These are phyloP conservation scores for Chlamydomonas sphaeroides DNA, from an alignment of 139 green algal genomes.

Conservation along the genomic window DNA sequence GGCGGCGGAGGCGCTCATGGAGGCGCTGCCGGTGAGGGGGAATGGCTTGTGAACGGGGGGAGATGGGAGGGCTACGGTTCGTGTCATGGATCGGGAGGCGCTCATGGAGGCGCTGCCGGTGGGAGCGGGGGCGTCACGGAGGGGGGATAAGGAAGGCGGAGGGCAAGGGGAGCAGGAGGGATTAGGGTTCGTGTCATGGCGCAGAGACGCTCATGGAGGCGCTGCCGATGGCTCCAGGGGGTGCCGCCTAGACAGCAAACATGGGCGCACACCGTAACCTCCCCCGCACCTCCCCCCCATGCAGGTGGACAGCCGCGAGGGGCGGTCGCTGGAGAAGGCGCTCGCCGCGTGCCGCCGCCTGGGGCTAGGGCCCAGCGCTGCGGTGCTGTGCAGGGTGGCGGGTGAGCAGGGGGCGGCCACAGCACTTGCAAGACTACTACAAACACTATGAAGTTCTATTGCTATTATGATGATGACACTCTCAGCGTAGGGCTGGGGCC, in stretches of 20 bases:
- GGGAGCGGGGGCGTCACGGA: neutral
- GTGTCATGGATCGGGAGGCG: no score
- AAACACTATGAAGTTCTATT: no score
- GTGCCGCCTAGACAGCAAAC: no score
- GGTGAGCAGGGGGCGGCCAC: neutral
- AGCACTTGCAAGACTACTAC: no score
- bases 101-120: conserved; percentile 68
- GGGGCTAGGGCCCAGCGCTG: conserved; percentile 42
- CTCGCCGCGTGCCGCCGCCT: conserved; percentile 47
- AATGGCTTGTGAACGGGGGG: neutral
- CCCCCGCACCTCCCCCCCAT: neutral
- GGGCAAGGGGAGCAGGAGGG: no score
- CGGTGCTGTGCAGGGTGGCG: conserved; percentile 41
- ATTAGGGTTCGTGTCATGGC: no score
- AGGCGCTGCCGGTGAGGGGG: conserved; percentile 58
- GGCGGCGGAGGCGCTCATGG: conserved; percentile 65
- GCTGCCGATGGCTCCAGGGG: no score
- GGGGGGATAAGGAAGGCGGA: no score
- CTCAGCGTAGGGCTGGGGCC: conserved; percentile 52
- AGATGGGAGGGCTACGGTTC: no score
- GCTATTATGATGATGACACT: no score
- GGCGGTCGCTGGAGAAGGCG: conserved; percentile 47
- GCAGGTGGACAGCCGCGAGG: conserved; percentile 36
- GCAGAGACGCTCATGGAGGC: conserved; percentile 64
- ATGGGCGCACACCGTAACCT: no score